Base-by-base conservation (phyloP, 345 rosid species). In the Adansonia digitata region DNA sequence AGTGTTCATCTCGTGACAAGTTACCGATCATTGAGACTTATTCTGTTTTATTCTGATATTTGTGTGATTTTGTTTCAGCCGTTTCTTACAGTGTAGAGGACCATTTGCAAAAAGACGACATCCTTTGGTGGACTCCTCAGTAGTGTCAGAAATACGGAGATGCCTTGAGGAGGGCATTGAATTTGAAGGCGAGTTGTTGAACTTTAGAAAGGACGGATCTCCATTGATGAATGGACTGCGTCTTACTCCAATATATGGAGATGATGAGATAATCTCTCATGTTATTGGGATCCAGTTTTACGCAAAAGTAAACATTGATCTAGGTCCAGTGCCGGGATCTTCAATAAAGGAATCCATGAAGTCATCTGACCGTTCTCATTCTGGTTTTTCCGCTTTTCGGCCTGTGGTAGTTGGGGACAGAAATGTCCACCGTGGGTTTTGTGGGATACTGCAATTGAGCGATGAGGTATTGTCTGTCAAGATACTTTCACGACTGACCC, bases 71-170 rank as follows among this genome's bases (percentile, higher is more conserved):
- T 62, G 29, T 37, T 82, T 79, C 96, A 91, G 94, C 84, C 91
- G 97, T 27, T 94, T 91, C 88, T 82, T 91, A 84, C 98, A 93
- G 78, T 93, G 89, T 80, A 86, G 97, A 84, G 97, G 98, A 49
- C 97, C 94, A 40, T 93, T 93, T 86, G 97, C 98, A 34, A 93
- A 93, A 82, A 83, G 97, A 81, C 88, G 97, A 81, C 98, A 93
- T 71, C 94, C 94, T 31, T 75, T 87, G 78, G 96, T 92, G 61
- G 97, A 92, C 77, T 90, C 97, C 26, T 60, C 88, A 0, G 84
- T 89, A 62, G 91, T 92, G 15, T 62, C 96, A n/a, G 89, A 94
- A 80, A 90, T 94, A 75, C 86, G 93, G 75, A 83, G 84, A 81
- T 94, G 96, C 86, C 87, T 94, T 20, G 94, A 86, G 7, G 86